Percentiles rank a stretch among this genome's conserved stretches.
Conservation (phyloP, 2,329 filamentous ascomycete genomes). For the Colletotrichum eleusines region DNA sequence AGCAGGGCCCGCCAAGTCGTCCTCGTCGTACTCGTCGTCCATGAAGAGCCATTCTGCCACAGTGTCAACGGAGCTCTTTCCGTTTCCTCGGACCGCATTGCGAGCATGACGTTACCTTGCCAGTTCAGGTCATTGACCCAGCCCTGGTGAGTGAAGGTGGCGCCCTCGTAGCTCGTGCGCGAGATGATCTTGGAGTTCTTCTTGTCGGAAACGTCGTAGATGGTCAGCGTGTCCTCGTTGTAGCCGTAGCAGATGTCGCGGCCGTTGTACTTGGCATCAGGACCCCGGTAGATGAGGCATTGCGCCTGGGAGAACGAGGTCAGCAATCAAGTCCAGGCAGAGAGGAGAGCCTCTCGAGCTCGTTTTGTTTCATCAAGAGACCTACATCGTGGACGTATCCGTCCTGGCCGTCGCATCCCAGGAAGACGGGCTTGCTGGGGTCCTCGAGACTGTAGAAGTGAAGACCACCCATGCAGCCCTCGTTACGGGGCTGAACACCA, state of each 20-base stretch:
- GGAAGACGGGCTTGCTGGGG: slow-evolving; percentile 61
- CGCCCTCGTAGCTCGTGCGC: slow-evolving; percentile 66
- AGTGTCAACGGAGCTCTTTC: neutral
- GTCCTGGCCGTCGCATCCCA: slow-evolving; percentile 64
- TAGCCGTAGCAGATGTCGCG: slow-evolving; percentile 66
- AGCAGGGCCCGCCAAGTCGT: slow-evolving; percentile 52
- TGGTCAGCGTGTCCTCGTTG: slow-evolving; percentile 64
- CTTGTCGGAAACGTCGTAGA: slow-evolving; percentile 66
- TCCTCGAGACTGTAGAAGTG: slow-evolving; percentile 67
- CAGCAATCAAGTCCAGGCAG: neutral
- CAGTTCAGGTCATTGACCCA: slow-evolving; percentile 60
- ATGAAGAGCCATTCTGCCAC: slow-evolving; percentile 52
- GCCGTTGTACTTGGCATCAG: slow-evolving; percentile 58
- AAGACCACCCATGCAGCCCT: slow-evolving; percentile 60
- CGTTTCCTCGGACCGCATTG: slow-evolving; percentile 44
- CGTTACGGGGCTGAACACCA: slow-evolving; percentile 50
- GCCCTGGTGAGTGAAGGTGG: slow-evolving; percentile 69
- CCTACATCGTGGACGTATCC: slow-evolving; percentile 66
- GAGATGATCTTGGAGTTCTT: slow-evolving; percentile 60
- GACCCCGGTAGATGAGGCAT: slow-evolving; percentile 64
- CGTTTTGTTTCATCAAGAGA: neutral
- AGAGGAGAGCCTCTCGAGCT: neutral
- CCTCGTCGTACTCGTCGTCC: slow-evolving; percentile 65
- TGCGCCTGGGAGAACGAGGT: slow-evolving; percentile 58
- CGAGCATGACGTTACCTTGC: slow-evolving; percentile 48